Base-by-base conservation (phyloP, 2,329 filamentous ascomycete species). In the Venturia carpophila region DNA sequence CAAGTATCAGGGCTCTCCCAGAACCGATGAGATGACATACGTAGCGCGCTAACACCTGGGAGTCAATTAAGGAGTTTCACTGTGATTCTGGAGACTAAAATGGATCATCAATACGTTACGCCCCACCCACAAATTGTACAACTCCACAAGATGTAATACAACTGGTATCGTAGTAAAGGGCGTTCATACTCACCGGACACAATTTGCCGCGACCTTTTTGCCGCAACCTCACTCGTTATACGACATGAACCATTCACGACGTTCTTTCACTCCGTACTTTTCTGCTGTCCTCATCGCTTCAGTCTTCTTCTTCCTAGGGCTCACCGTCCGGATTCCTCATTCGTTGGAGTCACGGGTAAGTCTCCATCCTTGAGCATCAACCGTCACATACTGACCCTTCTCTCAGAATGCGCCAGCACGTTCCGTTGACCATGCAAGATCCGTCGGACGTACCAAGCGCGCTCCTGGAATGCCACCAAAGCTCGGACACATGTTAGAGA, bases 401-500 rank as follows among this genome's bases (percentile, higher is more conserved):
- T 21, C 15, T 10, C n/a, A 58, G 52, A 58, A 37, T 37, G 30
- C 52, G 52, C 52, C 52, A 10, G 6, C 30, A 2, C 52, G 52
- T 19, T 58, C 37, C 19, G 6, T 58, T 4, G 21, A 37, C 13
- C 5, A 58, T 37, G 52, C 27, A 37, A 13, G 15, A 11, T 5
- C 52, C 27, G 30, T 58, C 27, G 30, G 52, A 39, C 27, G 37
- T n/a, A 37, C 4, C 5, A 58, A 58, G 10, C 52, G 52, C 30
- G 52, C 52, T 10, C 30, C 60, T 9, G 60, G 39, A n/a, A 17
- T n/a, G 9, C 60, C 60, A 19, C 37, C 60, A 24, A 61, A 61
- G 27, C 42, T 61, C n/a, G 39, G 42, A 3, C 72, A 73, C 65
- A 69, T 73, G 60, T 67, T 73, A 13, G 72, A 73, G 60, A 73